These are phyloP conservation scores for Quercus parvula DNA, from an alignment of 306 rosid genomes.

Conservation along the genomic window DNA sequence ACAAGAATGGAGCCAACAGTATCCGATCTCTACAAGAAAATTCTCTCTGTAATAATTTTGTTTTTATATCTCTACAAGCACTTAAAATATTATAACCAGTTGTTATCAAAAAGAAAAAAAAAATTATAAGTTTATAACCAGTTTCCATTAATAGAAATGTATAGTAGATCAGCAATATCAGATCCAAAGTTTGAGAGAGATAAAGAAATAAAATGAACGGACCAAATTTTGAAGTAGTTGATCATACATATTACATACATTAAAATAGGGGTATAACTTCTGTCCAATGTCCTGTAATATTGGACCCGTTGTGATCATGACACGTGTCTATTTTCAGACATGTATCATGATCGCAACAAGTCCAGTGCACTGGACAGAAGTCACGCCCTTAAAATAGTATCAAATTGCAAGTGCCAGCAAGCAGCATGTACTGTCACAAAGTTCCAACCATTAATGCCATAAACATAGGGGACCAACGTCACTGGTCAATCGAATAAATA, in stretches of 20 bases:
- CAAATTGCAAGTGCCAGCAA: constrained; percentile 3
- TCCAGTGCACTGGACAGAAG: too few relatives aligned
- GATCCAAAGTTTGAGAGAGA: constrained; percentile 18
- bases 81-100: too few relatives aligned
- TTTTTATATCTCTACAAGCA: not conserved
- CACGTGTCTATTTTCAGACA: too few relatives aligned
- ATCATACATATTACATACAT: not conserved
- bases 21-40: not conserved
- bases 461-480: constrained; percentile 6
- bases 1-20: not conserved
- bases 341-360: too few relatives aligned
- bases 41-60: not conserved
- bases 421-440: constrained; percentile 3
- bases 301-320: too few relatives aligned
- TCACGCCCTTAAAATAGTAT: not conserved
- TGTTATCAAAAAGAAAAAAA: too few relatives aligned
- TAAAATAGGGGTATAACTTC: too few relatives aligned
- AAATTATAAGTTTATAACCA: too few relatives aligned
- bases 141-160: not conserved
- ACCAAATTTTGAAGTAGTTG: not conserved
- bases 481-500: not conserved
- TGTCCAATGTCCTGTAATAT: too few relatives aligned
- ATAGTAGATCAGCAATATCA: not conserved
- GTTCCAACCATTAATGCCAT: constrained; percentile 14
- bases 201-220: not conserved